phyloP scores from a whole-genome alignment of 2,329 filamentous ascomycete genomes.

The Neoarthrinium moseri region DNA sequence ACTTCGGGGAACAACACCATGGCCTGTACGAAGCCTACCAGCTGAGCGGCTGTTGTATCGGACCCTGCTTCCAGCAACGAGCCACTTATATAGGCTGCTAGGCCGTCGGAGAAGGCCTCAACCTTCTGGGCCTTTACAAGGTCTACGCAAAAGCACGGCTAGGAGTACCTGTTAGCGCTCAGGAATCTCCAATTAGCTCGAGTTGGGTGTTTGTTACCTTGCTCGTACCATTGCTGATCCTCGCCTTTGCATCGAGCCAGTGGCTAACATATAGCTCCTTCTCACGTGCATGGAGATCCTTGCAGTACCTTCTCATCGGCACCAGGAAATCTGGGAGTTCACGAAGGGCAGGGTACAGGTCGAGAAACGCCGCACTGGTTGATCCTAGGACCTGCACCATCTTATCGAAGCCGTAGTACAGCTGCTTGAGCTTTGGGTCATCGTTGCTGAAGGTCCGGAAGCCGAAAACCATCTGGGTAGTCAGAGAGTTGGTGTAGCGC shows the following conservation, averaged over 20 bases:
- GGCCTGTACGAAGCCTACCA: conserved; percentile 45
- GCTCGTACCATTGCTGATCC: conserved; percentile 24
- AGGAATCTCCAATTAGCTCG: not conserved
- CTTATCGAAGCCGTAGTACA: conserved; percentile 36
- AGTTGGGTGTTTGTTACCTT: conserved; percentile 14
- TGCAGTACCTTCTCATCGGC: conserved; percentile 36
- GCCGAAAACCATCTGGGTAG: conserved; percentile 49
- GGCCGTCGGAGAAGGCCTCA: conserved; percentile 28
- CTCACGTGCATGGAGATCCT: conserved; percentile 41
- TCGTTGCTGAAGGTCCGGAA: conserved; percentile 33
- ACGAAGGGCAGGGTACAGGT: conserved; percentile 43
- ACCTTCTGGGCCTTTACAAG: conserved; percentile 24
- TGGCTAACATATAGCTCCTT: conserved; percentile 36
- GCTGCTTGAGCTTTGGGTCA: conserved; percentile 37
- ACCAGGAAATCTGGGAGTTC: conserved; percentile 40
- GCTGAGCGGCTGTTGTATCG: conserved; percentile 41
- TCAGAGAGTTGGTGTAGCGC: conserved; percentile 46
- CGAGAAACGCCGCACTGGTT: conserved; percentile 38
- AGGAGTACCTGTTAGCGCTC: not conserved
- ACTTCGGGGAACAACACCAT: conserved; percentile 49
- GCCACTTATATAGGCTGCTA: conserved; percentile 30
- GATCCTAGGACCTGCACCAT: conserved; percentile 21
- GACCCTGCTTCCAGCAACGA: conserved; percentile 28
- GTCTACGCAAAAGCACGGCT: conserved; percentile 23
- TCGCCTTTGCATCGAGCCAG: conserved; percentile 38